Evolutionary conservation across 2,329 filamentous ascomycete species (phyloP).

Genomic region (Emergomyces africanus): DNA sequence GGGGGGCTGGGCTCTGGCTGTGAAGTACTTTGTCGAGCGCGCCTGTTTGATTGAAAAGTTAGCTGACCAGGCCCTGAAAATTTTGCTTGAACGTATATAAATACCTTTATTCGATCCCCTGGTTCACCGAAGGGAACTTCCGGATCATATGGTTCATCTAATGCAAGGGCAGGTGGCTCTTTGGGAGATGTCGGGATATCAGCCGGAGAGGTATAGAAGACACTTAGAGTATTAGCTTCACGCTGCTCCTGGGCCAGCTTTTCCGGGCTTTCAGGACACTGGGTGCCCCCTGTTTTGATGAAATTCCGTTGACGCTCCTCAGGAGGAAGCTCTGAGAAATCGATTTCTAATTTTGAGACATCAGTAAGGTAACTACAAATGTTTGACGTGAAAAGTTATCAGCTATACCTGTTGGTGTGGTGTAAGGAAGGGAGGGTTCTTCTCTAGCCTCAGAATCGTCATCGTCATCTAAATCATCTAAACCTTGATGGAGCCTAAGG

Average conservation of each 20-base stretch:
- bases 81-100: neutral
- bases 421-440: constrained; percentile 26
- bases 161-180: constrained; percentile 28
- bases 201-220: constrained; percentile 32
- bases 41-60: constrained; percentile 13
- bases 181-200: constrained; percentile 37
- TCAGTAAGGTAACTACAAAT: constrained; percentile 8
- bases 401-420: constrained; percentile 22
- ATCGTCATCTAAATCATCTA: constrained; percentile 47
- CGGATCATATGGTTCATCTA: constrained; percentile 23
- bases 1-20: constrained; percentile 22
- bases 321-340: constrained; percentile 23
- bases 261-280: constrained; percentile 28
- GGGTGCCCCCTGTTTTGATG: constrained; percentile 30
- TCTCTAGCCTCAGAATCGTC: constrained; percentile 43
- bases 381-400: neutral
- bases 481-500: constrained; percentile 39
- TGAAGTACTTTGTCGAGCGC: constrained; percentile 31
- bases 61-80: neutral
- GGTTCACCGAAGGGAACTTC: constrained; percentile 31
- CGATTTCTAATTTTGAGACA: constrained; percentile 21
- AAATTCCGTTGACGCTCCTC: constrained; percentile 27
- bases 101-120: constrained; percentile 29
- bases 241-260: constrained; percentile 33
- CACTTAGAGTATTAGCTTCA: constrained; percentile 36